Base-by-base conservation (phyloP, 2,329 filamentous ascomycete species). In the Penicillium occitanis region DNA sequence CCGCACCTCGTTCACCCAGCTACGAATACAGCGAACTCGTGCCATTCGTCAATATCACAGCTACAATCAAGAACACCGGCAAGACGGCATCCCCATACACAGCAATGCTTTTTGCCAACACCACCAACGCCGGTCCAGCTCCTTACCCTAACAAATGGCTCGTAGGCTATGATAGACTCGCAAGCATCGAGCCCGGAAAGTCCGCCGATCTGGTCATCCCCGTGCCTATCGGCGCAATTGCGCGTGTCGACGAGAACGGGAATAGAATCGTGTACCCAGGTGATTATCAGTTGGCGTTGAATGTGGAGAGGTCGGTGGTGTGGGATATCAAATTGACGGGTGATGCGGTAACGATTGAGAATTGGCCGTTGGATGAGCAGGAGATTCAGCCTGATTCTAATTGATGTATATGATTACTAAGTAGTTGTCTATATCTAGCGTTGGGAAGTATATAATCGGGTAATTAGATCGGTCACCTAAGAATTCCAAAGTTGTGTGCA, bases 351-450 rank as follows among this genome's bases (percentile, higher is more conserved):
- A 72, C 74, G 6, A 66, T 80, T 61, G 68, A 73, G 17, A 73
- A 76, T 87, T 68, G 83, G 81, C 53, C 85, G 85, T 1, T 87
- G 84, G 83, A 87, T 85, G 0, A 86, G 86, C 0, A 87, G 88
- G 66, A 86, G 88, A 71, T 78, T 88, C 13, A 85, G 82, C 5
- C 80, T 80, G 70, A 81, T 88, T 53, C 84, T 85, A 0, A 71
- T 87, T 0, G 86, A 88, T 67, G 17, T 81, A 87, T 68, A 84
- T 85, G 19, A 79, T 89, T 7, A 37, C 17, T 51, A 30, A 33
- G 7, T 33, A 33, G 30, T 13, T 7, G 13, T 35, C 10, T 7
- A 14, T 22, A 2, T 30, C n/a, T 11, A 13, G 4, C 19, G 3
- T 35, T 35, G 30, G n/a, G n/a, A 13, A 25, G 33, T 22, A 19